Evolutionary conservation across 2,329 filamentous ascomycete species (phyloP).

Genomic region (Lachnellula arida): DNA sequence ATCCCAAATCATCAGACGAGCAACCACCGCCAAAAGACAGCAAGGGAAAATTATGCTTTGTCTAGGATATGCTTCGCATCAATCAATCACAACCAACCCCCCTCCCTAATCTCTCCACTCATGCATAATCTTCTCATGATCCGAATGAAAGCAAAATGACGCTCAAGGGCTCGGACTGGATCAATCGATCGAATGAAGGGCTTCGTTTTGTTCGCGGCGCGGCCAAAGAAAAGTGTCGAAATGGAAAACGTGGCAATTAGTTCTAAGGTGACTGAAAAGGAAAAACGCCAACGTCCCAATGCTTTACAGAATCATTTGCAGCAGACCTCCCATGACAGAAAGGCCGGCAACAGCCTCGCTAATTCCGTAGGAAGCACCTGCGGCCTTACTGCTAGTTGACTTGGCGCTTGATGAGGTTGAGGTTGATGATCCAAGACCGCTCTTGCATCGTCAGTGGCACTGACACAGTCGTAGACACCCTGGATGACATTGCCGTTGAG

Average conservation of each 20-base stretch:
- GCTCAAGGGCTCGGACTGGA: constrained; percentile 20
- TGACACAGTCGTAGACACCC: constrained; percentile 42
- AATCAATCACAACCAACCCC: background rate
- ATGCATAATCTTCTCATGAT: background rate
- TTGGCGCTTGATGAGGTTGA: constrained; percentile 28
- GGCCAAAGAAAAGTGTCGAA: constrained; percentile 20
- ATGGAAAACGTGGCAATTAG: constrained; percentile 33
- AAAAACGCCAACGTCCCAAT: constrained; percentile 32
- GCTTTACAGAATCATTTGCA: constrained; percentile 43
- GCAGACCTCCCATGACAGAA: constrained; percentile 40
- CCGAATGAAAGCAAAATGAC: constrained; percentile 15
- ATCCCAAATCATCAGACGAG: constrained; percentile 9
- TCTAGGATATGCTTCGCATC: background rate
- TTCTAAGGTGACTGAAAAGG: constrained; percentile 32
- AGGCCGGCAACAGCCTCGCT: constrained; percentile 36
- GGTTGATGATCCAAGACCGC: constrained; percentile 30
- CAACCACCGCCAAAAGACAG: constrained; percentile 5
- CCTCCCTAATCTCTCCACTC: background rate
- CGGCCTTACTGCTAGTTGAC: constrained; percentile 30
- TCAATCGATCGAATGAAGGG: constrained; percentile 7
- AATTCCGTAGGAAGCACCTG: constrained; percentile 35
- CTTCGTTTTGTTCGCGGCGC: constrained; percentile 17
- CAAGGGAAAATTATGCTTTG: constrained; percentile 7
- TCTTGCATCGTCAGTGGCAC: constrained; percentile 22
- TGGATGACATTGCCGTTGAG: constrained; percentile 38